Conservation (phyloP, 306 rosid genomes). For the Senna siamea region DNA sequence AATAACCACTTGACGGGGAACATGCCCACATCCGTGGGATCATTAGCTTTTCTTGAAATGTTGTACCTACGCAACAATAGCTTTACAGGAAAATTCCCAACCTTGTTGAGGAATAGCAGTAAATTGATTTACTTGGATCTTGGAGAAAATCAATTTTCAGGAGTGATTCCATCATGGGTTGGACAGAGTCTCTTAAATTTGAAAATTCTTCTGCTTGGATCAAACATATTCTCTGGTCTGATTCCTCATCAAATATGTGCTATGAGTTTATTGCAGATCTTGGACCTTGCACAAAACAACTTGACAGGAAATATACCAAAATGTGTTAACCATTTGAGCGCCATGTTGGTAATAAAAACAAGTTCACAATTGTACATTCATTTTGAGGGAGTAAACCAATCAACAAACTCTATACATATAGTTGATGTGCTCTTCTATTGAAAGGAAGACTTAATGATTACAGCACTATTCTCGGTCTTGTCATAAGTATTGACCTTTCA, state of each 20-base stretch:
- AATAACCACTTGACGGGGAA: neutral
- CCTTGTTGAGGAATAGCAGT: neutral
- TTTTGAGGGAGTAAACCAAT: neutral
- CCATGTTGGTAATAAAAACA: constrained; percentile 12
- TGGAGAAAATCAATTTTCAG: neutral
- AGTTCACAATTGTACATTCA: neutral
- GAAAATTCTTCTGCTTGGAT: constrained; percentile 30
- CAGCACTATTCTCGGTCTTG: constrained; percentile 11
- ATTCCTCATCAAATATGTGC: constrained; percentile 37
- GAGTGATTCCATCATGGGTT: constrained; percentile 19
- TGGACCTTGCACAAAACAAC: constrained; percentile 36
- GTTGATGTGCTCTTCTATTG: neutral
- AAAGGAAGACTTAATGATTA: constrained; percentile 37
- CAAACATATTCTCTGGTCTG: constrained; percentile 30
- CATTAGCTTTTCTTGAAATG: neutral
- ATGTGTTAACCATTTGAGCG: constrained; percentile 36
- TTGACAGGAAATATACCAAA: constrained; percentile 29
- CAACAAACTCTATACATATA: neutral
- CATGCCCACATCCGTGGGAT: neutral
- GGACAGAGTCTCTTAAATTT: constrained; percentile 27
- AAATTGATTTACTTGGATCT: neutral
- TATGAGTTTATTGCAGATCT: constrained; percentile 23
- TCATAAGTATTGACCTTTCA: constrained; percentile 39
- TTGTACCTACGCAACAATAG: neutral
- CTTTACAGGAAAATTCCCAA: neutral